These are phyloP conservation scores for Peribolospora baueri DNA, from an alignment of 768 basidiomycete species.

Conservation along the genomic window DNA sequence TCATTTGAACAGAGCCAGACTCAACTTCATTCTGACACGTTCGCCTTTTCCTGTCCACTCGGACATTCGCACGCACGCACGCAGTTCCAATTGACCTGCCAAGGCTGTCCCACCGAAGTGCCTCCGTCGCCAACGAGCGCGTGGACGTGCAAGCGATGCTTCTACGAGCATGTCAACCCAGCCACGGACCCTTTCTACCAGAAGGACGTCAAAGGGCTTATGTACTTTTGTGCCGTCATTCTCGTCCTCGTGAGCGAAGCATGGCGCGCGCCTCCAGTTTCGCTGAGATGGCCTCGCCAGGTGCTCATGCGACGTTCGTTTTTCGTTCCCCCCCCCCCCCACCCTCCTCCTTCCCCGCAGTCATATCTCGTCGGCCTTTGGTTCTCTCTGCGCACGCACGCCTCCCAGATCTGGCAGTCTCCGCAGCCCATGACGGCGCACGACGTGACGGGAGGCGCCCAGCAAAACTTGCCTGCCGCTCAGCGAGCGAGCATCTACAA, in stretches of 20 bases:
- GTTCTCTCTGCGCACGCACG: constrained; percentile 96
- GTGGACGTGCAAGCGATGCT: constrained; percentile 79
- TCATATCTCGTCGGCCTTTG: constrained; percentile 91
- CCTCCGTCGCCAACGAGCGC: constrained; percentile 20
- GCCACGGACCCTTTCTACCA: constrained; percentile 89
- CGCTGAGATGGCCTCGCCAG: too few species aligned
- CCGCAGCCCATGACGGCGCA: constrained; percentile 19
- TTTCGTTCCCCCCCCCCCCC: constrained; percentile 1
- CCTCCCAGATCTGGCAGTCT: constrained; percentile 85
- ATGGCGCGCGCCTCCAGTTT: too few species aligned
- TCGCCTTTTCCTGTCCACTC: not conserved
- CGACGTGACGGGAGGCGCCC: constrained; percentile 12
- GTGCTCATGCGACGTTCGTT: too few species aligned
- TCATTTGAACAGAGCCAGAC: not conserved
- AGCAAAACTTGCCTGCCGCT: constrained; percentile 15
- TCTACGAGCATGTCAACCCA: constrained; percentile 83
- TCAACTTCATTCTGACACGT: not conserved
- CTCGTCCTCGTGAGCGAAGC: constrained; percentile 50
- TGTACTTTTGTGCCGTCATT: constrained; percentile 85
- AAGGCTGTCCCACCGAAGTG: constrained; percentile 36
- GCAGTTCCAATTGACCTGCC: constrained; percentile 70
- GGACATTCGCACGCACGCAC: too few species aligned
- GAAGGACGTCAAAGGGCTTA: constrained; percentile 73
- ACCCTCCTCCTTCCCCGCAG: constrained; percentile 22
- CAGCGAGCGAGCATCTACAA: constrained; percentile 17